Conservation (phyloP, 176 grass and related monocot species). For the Eragrostis nindensis region DNA sequence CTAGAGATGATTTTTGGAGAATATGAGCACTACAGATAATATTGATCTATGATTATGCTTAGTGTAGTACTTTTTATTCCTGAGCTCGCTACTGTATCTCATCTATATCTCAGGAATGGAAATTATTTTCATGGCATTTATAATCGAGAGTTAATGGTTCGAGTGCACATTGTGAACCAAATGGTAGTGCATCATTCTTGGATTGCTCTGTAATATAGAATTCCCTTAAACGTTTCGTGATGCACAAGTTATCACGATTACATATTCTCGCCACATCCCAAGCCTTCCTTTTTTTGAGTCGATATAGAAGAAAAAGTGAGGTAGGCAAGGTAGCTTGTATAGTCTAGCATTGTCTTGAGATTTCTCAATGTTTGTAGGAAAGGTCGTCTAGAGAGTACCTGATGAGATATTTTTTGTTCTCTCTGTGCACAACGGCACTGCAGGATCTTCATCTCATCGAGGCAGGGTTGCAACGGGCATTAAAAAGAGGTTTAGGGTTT, state of each 20-base stretch:
- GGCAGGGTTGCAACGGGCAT: background rate
- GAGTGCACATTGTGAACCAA: background rate
- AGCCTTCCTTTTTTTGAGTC: background rate
- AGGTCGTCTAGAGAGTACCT: background rate
- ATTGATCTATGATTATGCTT: background rate
- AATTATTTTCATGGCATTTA: background rate
- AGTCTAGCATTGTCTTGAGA: background rate
- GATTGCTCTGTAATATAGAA: background rate
- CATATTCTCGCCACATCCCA: background rate
- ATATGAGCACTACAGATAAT: too few relatives aligned
- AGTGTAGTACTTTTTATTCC: background rate
- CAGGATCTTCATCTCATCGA: background rate
- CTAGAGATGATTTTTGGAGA: too few relatives aligned
- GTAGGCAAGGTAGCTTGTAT: slow-evolving; percentile 21
- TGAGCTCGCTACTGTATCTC: background rate
- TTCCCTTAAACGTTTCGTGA: slow-evolving; percentile 1
- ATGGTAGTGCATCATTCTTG: background rate
- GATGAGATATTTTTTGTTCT: background rate
- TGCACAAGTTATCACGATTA: background rate
- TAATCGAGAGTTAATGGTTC: background rate
- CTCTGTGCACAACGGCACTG: background rate
- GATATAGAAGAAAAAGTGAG: background rate
- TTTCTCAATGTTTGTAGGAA: slow-evolving; percentile 2
- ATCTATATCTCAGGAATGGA: background rate
- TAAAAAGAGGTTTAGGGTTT: too few relatives aligned